Evolutionary conservation across 441 rosid genomes (phyloP), one percentile per base, ranked within the genome.

Genomic region (Breynia disticha): DNA sequence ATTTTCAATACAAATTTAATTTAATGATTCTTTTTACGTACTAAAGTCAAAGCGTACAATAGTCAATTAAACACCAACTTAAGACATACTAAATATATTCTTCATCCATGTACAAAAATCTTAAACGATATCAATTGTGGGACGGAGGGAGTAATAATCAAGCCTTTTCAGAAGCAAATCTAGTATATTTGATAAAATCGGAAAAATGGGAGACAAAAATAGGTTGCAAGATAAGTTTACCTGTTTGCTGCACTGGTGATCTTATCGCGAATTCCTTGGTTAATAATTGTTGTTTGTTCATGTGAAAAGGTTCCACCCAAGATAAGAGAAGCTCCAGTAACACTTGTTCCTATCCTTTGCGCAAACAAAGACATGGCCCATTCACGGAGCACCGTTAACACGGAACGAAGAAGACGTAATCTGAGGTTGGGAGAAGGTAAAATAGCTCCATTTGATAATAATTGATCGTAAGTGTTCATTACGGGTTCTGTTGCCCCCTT

Each of bases 231-330:
- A 50, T 58, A 60, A 72, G 64, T 38, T 62, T 38, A 81, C 97
- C 95, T 83, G 83, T 89, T 93, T 52, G 87, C 88, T n/a, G 97
- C 90, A 67, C 80, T 85, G 11, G 95, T 76, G 41, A 94, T 87
- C 84, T 78, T 89, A 64, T 89, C 97, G 50, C 84, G 82, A 48
- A 79, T 74, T 54, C 96, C 95, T 76, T 83, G 79, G 69, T 83
- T 80, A 64, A 76, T 58, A 66, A 61, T 68, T 16, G 82, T 74
- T 21, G 79, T 75, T 66, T 76, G 87, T 66, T 81, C 85, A 7
- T 14, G 64, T 17, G 80, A 76, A 53, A 78, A 79, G 28, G 90
- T 49, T 61, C 91, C 82, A 19, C 87, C 86, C 59, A 84, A 70
- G 59, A 81, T 76, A 53, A 91, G 60, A 44, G 91, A 84, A 60